Conservation (phyloP, 495 filamentous ascomycete genomes). For the Tuber borchii region DNA sequence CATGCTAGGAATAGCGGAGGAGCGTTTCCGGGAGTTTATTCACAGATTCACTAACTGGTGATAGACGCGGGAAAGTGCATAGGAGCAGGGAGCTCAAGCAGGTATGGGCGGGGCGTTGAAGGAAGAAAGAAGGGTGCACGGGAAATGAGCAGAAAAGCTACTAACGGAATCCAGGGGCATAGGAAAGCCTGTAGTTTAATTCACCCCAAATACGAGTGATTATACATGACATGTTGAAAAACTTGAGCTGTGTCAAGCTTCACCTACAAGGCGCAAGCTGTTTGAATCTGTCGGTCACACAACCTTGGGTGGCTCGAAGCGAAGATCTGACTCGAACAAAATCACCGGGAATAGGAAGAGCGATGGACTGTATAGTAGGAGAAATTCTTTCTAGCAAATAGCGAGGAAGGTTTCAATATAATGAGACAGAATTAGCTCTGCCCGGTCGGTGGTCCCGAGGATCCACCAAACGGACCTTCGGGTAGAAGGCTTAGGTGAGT, state of each 20-base stretch:
- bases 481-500: background rate
- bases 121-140: too few relatives aligned
- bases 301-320: background rate
- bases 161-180: too few relatives aligned
- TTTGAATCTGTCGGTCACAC: background rate
- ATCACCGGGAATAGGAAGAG: too few relatives aligned
- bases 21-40: too few relatives aligned
- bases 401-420: background rate
- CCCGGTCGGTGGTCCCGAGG: background rate
- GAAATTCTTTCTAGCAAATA: background rate
- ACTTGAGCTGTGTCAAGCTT: background rate
- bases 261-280: background rate
- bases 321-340: background rate
- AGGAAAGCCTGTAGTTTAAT: background rate
- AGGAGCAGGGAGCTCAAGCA: too few relatives aligned
- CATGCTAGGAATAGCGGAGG: too few relatives aligned
- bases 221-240: background rate
- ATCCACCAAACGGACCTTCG: too few relatives aligned
- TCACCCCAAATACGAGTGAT: background rate
- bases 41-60: too few relatives aligned
- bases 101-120: too few relatives aligned
- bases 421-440: background rate
- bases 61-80: too few relatives aligned
- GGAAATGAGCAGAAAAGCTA: too few relatives aligned
- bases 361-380: too few relatives aligned